Base-by-base conservation (phyloP, 305 asterid genomes). In the Striga hermonthica region DNA sequence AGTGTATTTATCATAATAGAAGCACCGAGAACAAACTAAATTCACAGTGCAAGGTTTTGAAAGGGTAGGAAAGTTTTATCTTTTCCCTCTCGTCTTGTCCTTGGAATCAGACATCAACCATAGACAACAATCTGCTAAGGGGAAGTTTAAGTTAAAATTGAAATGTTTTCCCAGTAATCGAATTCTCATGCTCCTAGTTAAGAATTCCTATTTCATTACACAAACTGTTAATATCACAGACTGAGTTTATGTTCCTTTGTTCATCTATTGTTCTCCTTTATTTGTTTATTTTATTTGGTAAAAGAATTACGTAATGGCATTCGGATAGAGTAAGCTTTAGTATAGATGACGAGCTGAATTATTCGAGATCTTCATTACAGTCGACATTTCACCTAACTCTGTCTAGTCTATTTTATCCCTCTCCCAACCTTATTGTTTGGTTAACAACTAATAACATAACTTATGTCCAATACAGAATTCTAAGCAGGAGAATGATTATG, bases 401-500 rank as follows among this genome's bases (percentile, higher is more conserved):
- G 22, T 40, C n/a, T 48, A 8, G 9, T 54, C 61, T 38, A 35
- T 22, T 36, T 54, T 58, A 7, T 31, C 57, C n/a, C 9, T 38
- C 11, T 7, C 16, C 41, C 4, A 7, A 43, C 38, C 52, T 28
- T 63, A 11, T 37, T 34, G 48, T 62, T 10, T 16, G 39, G 60
- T 45, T 45, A 9, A 45, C 10, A 4, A 4, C 31, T 15, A 56
- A 41, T 55, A 36, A 39, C 4, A 67, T 14, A 62, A 4, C 49
- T 49, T 49, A 35, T 68, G 58, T 77, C 14, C 54, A 9, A 77
- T 72, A 49, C 84, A 79, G 83, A 75, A 82, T 49, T 69, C 80
- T 68, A 77, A 74, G 67, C 80, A 65, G 78, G 95, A 80, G 59
- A 65, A 65, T 63, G 92, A 78, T 62, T n/a, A 49, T 77, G 81